These are phyloP conservation scores for Fraxinus excelsior DNA, from an alignment of 257 asterid genomes.

Conservation along the genomic window DNA sequence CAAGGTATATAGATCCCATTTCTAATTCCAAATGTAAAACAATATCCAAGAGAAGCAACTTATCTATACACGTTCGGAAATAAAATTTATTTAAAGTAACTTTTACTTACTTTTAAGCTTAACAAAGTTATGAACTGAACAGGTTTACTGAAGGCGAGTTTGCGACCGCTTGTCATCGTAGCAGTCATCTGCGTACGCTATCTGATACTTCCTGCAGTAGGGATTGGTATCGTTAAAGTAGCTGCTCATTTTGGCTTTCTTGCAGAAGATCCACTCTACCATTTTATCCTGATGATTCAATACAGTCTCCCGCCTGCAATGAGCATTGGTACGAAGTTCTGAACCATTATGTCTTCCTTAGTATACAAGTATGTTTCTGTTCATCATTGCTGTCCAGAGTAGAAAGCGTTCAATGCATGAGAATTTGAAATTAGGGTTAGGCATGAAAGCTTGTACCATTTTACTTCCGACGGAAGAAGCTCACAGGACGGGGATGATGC, in stretches of 20 bases:
- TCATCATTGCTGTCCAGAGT: neutral
- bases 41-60: neutral
- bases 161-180: constrained; percentile 40
- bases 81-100: neutral
- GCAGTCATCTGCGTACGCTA: constrained; percentile 66
- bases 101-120: neutral
- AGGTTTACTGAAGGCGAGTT: constrained; percentile 62
- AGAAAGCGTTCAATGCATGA: neutral
- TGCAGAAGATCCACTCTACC: constrained; percentile 81
- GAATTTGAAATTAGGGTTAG: neutral
- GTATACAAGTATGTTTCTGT: too few relatives aligned
- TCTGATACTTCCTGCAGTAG: constrained; percentile 62
- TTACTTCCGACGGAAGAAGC: neutral
- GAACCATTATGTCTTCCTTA: neutral
- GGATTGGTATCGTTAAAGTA: constrained; percentile 61
- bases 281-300: constrained; percentile 78
- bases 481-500: neutral
- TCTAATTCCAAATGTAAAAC: neutral
- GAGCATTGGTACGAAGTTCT: constrained; percentile 58
- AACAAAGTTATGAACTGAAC: neutral
- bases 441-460: neutral
- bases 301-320: constrained; percentile 89
- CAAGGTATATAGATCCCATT: constrained; percentile 48
- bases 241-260: constrained; percentile 69
- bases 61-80: neutral